Evolutionary conservation across 2,329 filamentous ascomycete genomes (phyloP).

Genomic region (Clarireedia homoeocarpa): DNA sequence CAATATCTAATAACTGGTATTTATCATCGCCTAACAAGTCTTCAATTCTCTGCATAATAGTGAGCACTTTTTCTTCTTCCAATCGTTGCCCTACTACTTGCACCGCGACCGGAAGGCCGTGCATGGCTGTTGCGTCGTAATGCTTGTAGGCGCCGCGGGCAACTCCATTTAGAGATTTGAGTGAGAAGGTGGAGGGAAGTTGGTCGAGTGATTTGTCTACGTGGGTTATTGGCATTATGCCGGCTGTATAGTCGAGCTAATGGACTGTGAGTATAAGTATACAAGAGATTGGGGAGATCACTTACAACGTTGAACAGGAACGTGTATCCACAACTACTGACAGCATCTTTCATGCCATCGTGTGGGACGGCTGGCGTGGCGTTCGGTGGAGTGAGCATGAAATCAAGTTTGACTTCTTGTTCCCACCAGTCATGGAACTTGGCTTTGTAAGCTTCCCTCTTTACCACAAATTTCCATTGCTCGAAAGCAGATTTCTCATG

Average conservation of each 20-base stretch:
- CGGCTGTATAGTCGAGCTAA: slow-evolving; percentile 76
- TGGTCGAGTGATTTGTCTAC: slow-evolving; percentile 65
- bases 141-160: slow-evolving; percentile 77
- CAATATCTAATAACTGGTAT: slow-evolving; percentile 41
- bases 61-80: slow-evolving; percentile 30
- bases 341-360: slow-evolving; percentile 75
- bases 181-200: slow-evolving; percentile 52
- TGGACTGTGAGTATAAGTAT: background rate
- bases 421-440: slow-evolving; percentile 86
- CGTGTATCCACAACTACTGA: slow-evolving; percentile 84
- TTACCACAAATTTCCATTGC: slow-evolving; percentile 73
- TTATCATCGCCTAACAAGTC: slow-evolving; percentile 55
- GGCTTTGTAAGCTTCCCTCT: slow-evolving; percentile 69
- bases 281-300: slow-evolving; percentile 12
- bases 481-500: slow-evolving; percentile 65
- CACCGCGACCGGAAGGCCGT: slow-evolving; percentile 77
- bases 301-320: slow-evolving; percentile 83
- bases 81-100: slow-evolving; percentile 28
- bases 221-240: slow-evolving; percentile 77
- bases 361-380: slow-evolving; percentile 86
- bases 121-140: slow-evolving; percentile 78
- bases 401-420: slow-evolving; percentile 61
- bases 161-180: slow-evolving; percentile 66
- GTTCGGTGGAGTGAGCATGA: slow-evolving; percentile 77
- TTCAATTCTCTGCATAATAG: slow-evolving; percentile 48